Conservation (phyloP, 1,284 basidiomycete genomes). For the Ganoderma resinaceum region DNA sequence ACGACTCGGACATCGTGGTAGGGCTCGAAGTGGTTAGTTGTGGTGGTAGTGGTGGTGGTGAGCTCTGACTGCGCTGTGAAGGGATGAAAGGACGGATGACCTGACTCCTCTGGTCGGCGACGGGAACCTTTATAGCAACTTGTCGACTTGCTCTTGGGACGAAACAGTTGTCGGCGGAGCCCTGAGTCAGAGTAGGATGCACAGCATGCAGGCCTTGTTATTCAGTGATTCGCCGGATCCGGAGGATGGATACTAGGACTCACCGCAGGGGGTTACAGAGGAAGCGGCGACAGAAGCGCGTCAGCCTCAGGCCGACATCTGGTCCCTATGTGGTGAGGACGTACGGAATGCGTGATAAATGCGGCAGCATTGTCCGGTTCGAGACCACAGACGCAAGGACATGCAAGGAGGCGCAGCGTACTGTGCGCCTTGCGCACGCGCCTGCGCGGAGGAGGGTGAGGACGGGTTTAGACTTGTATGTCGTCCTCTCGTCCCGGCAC, state of each 20-base stretch:
- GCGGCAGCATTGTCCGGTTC: slow-evolving; percentile 20
- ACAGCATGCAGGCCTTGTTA: slow-evolving; percentile 30
- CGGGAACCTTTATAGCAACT: slow-evolving; percentile 24
- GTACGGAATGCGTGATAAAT: slow-evolving; percentile 22
- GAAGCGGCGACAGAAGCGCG: slow-evolving; percentile 20
- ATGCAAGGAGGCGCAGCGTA: slow-evolving; percentile 27
- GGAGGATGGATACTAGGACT: slow-evolving; percentile 29
- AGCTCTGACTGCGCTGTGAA: neutral
- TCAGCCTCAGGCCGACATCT: slow-evolving; percentile 21
- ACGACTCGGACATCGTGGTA: slow-evolving; percentile 29
- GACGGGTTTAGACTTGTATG: slow-evolving; percentile 28
- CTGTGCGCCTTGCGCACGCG: slow-evolving; percentile 20
- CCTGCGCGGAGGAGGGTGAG: slow-evolving; percentile 13
- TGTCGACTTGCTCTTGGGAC: slow-evolving; percentile 15
- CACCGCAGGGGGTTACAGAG: slow-evolving; percentile 13
- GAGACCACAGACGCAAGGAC: slow-evolving; percentile 21
- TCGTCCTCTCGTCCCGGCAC: slow-evolving; percentile 24
- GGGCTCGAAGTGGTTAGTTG: slow-evolving; percentile 3
- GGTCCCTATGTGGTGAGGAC: slow-evolving; percentile 21
- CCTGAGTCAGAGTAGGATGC: slow-evolving; percentile 35
- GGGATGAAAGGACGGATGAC: slow-evolving; percentile 14
- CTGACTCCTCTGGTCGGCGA: slow-evolving; percentile 19
- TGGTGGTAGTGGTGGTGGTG: neutral
- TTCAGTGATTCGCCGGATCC: slow-evolving; percentile 34
- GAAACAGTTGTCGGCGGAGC: slow-evolving; percentile 19